A percentile compares a stretch with the other conserved stretches of the same genome.
These are phyloP conservation scores for Pythium grandisporangium DNA, from an alignment of 352 stramenopile species.

Conservation along the genomic window DNA sequence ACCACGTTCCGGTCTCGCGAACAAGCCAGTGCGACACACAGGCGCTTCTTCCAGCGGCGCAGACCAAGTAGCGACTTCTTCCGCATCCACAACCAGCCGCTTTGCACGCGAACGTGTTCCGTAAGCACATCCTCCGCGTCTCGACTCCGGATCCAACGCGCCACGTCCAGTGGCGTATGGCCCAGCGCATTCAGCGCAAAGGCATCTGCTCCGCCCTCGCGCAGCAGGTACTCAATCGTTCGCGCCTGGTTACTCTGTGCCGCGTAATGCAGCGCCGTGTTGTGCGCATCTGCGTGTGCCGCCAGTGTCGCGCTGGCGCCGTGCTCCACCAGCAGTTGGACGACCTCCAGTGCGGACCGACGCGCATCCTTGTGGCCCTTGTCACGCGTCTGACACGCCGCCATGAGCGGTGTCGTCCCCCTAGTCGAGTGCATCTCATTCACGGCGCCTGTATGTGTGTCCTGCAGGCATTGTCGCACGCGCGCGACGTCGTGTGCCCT, in stretches of 20 bases:
- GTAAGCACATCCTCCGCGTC: conserved; percentile 33
- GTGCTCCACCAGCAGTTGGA: conserved; percentile 47
- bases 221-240: conserved; percentile 45
- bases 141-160: conserved; percentile 31
- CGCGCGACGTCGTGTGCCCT: conserved; percentile 8
- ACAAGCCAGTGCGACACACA: conserved; percentile 50
- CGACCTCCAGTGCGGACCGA: conserved; percentile 16
- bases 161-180: conserved; percentile 50
- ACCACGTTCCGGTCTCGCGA: conserved; percentile 26
- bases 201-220: conserved; percentile 25
- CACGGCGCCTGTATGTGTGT: conserved; percentile 2
- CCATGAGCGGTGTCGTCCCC: conserved; percentile 62
- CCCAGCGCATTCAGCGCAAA: conserved; percentile 46
- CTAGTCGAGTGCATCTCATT: conserved; percentile 40
- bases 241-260: conserved; percentile 38
- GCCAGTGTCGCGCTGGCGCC: conserved; percentile 31
- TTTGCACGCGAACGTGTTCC: conserved; percentile 30
- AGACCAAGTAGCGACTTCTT: conserved; percentile 6
- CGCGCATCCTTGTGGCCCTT: conserved; percentile 9
- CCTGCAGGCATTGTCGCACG: conserved; percentile 10
- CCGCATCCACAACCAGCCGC: conserved; percentile 47
- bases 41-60: conserved; percentile 56
- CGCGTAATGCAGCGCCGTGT: conserved; percentile 65
- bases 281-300: conserved; percentile 24
- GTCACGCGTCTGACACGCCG: conserved; percentile 37